phyloP scores from a whole-genome alignment of 2,329 filamentous ascomycete species.

The Pestalotiopsis sp. region DNA sequence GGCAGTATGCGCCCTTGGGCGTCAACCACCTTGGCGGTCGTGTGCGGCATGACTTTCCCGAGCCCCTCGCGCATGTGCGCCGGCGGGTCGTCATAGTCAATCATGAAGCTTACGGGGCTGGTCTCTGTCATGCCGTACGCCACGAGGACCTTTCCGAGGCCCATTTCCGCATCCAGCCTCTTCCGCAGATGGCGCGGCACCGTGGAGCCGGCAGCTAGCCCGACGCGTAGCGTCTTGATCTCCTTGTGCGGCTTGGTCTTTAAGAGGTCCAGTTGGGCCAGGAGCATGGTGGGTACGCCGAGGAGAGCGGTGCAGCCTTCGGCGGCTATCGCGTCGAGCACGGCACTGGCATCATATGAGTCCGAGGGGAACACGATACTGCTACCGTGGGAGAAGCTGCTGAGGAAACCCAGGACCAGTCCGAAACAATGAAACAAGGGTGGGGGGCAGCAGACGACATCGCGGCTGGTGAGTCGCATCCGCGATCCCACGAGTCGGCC shows the following conservation, averaged over 20 bases:
- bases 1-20: conserved; percentile 63
- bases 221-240: conserved; percentile 55
- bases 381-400: conserved; percentile 64
- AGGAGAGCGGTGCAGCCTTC: conserved; percentile 55
- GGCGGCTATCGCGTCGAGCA: conserved; percentile 56
- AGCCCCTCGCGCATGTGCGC: conserved; percentile 75
- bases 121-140: conserved; percentile 95
- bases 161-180: conserved; percentile 61
- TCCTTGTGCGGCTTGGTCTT: conserved; percentile 27
- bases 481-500: conserved; percentile 67
- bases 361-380: conserved; percentile 69
- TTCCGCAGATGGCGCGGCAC: conserved; percentile 66
- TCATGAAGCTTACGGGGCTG: conserved; percentile 79
- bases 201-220: conserved; percentile 67
- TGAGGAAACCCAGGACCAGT: conserved; percentile 72
- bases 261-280: conserved; percentile 65
- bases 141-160: conserved; percentile 60
- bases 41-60: conserved; percentile 83
- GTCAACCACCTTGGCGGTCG: conserved; percentile 76
- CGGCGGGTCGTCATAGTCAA: conserved; percentile 72
- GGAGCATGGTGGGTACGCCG: conserved; percentile 70
- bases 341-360: conserved; percentile 62
- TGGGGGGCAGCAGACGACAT: conserved; percentile 66
- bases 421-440: conserved; percentile 73
- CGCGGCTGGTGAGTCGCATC: conserved; percentile 63